These are phyloP conservation scores for Sequoiadendron giganteum DNA, from an alignment of 75 land plant species.

Conservation along the genomic window DNA sequence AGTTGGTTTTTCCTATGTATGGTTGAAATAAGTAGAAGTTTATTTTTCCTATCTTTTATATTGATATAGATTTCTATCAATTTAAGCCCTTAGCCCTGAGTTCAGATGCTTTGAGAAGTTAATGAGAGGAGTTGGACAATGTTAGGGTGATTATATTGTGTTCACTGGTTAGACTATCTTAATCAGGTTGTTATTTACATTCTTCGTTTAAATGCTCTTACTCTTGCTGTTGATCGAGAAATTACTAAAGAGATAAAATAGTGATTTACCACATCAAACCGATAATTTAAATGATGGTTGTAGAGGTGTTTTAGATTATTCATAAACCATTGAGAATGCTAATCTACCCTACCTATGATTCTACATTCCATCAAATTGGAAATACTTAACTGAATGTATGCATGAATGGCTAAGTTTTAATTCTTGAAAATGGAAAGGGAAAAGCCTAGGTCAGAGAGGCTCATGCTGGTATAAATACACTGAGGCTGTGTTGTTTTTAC, in stretches of 20 bases:
- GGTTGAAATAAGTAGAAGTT: too few species aligned
- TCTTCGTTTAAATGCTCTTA: background rate
- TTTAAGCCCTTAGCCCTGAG: background rate
- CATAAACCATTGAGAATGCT: background rate
- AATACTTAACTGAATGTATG: background rate
- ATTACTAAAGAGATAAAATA: background rate
- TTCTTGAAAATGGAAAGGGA: background rate
- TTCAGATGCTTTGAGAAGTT: background rate
- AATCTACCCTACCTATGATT: background rate
- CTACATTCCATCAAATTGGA: background rate
- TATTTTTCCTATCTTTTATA: background rate
- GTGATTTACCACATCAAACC: background rate
- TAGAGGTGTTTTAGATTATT: background rate
- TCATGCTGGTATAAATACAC: background rate
- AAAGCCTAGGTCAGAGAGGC: background rate
- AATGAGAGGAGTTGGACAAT: background rate
- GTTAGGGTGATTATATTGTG: background rate
- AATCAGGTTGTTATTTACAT: background rate
- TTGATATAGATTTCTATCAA: background rate
- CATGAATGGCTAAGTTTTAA: background rate
- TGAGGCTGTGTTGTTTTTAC: background rate
- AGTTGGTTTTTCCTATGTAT: background rate
- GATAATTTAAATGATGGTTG: background rate
- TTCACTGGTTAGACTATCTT: background rate
- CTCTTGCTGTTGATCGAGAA: background rate